Evolutionary conservation across 768 basidiomycete species (phyloP), one percentile per base, ranked within the genome.

Genomic region (Suillus decipiens): DNA sequence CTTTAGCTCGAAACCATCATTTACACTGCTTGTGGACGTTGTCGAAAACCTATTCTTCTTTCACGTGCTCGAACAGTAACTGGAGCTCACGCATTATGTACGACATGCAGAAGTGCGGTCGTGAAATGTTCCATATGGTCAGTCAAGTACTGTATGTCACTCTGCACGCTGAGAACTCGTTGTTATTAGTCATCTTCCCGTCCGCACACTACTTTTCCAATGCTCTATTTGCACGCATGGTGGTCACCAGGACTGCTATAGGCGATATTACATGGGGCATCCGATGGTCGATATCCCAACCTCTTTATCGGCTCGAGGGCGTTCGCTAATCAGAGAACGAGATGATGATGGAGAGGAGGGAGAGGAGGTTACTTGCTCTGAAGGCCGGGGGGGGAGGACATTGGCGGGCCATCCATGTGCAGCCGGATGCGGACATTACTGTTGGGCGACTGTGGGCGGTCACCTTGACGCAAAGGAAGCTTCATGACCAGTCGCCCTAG

Each of bases 341-440:
- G 67, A 66, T 5, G 65, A 67, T 0, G 69, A 64, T 37, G 55
- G 48, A 6, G 70, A 66, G 19, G 61, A n/a, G 1, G 65, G 58
- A n/a, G 69, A 67, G 5, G 61, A 59, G 9, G 50, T 58, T 24
- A 43, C 65, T 50, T 19, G 7, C 10, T 60, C n/a, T 7, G 68
- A 51, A 37, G 50, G 37, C 6, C 17, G 9, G 12, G 39, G 61
- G 41, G 68, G 70, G 24, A 61, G 63, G 28, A 59, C 53, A 9
- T 55, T 76, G 55, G 61, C 68, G 14, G 90, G 87, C 3, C 87
- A 89, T 71, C 82, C 80, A 0, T 93, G 92, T 75, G 89, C 90
- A 15, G 84, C 90, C 48, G 92, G 92, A 5, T 94, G 92, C 75
- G 92, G 92, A 0, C 92, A 94, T 76, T 83, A 82, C 67, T 94